phyloP scores from a whole-genome alignment of 805 yeast species.

The Metschnikowia drakensbergensis region DNA sequence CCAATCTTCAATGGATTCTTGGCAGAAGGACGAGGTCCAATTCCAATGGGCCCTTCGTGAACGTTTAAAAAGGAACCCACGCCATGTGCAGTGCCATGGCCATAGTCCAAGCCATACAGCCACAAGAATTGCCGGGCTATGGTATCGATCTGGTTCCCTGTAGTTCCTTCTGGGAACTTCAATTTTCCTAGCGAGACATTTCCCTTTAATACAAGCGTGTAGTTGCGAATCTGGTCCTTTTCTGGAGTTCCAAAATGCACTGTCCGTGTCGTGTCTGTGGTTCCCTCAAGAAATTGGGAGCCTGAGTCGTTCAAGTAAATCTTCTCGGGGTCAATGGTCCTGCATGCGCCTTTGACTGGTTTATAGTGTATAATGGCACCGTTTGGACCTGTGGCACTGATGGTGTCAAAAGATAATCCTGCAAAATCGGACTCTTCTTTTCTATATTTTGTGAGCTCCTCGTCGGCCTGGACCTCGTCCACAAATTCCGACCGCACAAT shows the following conservation, averaged over 20 bases:
- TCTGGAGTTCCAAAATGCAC: constrained; percentile 50
- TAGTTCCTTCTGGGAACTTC: constrained; percentile 52
- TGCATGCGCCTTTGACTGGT: constrained; percentile 44
- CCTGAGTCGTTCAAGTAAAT: constrained; percentile 58
- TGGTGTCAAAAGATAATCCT: constrained; percentile 71
- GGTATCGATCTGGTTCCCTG: constrained; percentile 52
- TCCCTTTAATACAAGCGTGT: constrained; percentile 58
- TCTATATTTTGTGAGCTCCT: constrained; percentile 38
- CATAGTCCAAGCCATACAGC: constrained; percentile 54
- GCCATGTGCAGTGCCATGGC: constrained; percentile 66
- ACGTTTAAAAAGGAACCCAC: constrained; percentile 59
- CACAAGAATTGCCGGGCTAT: constrained; percentile 58
- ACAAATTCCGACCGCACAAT: constrained; percentile 36
- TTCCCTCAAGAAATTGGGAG: constrained; percentile 58
- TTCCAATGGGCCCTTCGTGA: constrained; percentile 64
- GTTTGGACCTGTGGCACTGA: constrained; percentile 71
- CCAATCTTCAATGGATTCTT: constrained; percentile 46
- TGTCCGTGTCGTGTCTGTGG: constrained; percentile 64
- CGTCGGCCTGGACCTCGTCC: constrained; percentile 60
- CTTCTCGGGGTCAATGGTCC: constrained; percentile 49
- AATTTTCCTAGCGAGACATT: constrained; percentile 47
- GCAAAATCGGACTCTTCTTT: constrained; percentile 44
- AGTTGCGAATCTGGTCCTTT: constrained; percentile 43
- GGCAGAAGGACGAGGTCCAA: constrained; percentile 53
- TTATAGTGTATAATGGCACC: constrained; percentile 76